Base-by-base conservation (phyloP, 495 filamentous ascomycete genomes). In the Penicillium verhagenii region DNA sequence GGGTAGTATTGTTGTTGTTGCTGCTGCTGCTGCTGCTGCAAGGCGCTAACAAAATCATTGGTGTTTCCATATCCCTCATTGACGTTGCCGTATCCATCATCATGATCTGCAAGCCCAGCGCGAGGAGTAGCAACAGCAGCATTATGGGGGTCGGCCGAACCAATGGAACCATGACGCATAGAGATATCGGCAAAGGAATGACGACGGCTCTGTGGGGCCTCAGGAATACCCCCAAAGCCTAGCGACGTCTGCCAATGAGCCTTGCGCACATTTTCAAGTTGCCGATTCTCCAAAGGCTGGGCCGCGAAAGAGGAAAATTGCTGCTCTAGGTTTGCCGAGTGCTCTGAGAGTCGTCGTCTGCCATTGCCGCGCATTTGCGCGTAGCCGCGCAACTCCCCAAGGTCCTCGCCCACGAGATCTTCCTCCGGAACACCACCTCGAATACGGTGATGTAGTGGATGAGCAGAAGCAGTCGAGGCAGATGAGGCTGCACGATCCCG, bases 151-250 rank as follows among this genome's bases (percentile, higher is more conserved):
- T 91, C 87, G 47, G 80, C 70, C 19, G 86, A 87, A 51, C 85
- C 78, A 48, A 90, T 79, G 3, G 89, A 92, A 10, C 74, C 75
- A 58, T 91, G 86, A 26, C 89, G 76, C 31, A 84, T 83, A 2
- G 85, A 85, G 16, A 88, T 80, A 64, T 93, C 90, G n/a, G 92
- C 93, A 68, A 98, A 96, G n/a, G 94, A 97, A 71, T 98, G 94
- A 3, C 94, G 86, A 46, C 94, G 84, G 64, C 93, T 96, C 58
- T 97, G 92, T 25, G 89, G 83, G 16, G 86, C 74, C 48, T 93
- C 89, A 18, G 73, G 71, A 35, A 88, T 58, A 18, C 86, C 82
- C 23, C 84, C 86, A 64, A 95, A 96, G 0, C 88, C 89, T 19
- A 91, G 84, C 6, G 88, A 89, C 43, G 86, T 95, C 64, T 94